Base-by-base conservation (phyloP, 2,329 filamentous ascomycete genomes). In the Fusarium napiforme region DNA sequence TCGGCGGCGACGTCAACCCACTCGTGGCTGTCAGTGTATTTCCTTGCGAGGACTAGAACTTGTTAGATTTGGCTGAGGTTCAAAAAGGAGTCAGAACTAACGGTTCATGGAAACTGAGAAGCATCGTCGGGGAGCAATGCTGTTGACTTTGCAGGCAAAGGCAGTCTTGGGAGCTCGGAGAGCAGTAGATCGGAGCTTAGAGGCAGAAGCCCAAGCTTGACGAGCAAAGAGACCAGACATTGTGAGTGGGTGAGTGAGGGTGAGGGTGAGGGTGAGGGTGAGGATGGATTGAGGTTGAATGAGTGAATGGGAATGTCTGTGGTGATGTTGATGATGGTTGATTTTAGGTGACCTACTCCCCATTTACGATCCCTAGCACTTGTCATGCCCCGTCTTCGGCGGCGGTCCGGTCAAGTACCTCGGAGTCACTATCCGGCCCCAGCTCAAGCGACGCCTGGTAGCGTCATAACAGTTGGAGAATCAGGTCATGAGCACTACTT, bases 11-110 rank as follows among this genome's bases (percentile, higher is more conserved):
- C 84, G 82, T 96, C 93, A 81, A 97, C 89, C 95, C 95, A 97
- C 86, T 97, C 95, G 86, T 97, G 95, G 81, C 96, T 94, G 81
- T 94, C 91, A 63, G 94, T 97, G 86, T 96, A 97, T 82, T 70
- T 69, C 46, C 71, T 77, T 21, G 71, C 69, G 7, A 75, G 66
- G 21, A 69, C 76, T 78, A n/a, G 4, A 36, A 19, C 23, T 6
- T 12, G 19, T 69, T 37, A 69, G 60, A 21, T 8, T 2, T 6
- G 46, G 53, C 53, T 66, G 60, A 32, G 8, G 4, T 23, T 19
- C 16, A 16, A 26, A n/a, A 34, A 30, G 18, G 8, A 14, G 23
- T 7, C 32, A 19, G 28, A 37, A 64, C 75, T 49, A 37, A 77
- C 75, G 64, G 66, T 72, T 75, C n/a, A 74, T 52, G 19, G 75